Base-by-base conservation (phyloP, 176 grass and related monocot genomes). In the Avena insularis region DNA sequence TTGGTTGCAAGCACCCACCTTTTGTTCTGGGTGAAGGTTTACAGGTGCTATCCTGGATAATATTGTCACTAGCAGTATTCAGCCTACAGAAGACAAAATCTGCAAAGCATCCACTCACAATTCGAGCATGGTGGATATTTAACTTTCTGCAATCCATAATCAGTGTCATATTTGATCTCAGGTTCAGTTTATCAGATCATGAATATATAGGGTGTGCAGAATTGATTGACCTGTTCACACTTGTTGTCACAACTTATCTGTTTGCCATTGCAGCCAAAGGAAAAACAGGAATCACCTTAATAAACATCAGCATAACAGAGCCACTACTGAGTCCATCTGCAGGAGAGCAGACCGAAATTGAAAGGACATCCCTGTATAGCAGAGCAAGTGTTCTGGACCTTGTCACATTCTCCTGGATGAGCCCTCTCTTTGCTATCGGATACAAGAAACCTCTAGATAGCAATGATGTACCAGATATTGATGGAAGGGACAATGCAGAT, bases 391-490 rank as follows among this genome's bases (percentile, higher is more conserved):
- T 93, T 84, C 58, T 83, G 38, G 90, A 94, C 69, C 89, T 96
- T 10, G 87, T 99, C 54, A 99, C 97, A 13, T 96, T 96, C 85
- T 96, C 97, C 77, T 99, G 97, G 97, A 90, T 99, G 88, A 94
- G 82, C 69, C 97, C 97, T 72, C 74, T 99, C 12, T 99, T 99
- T 90, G 62, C 25, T 75, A 87, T 45, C 10, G 97, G 97, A 91
- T 90, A 93, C 72, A 93, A 93, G 92, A 96, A 90, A 53, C 90
- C 97, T 87, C 77, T 99, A 79, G 97, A 96, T 43, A 90, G 88
- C 48, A 82, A 89, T 90, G 92, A 96, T 33, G 87, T 99, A 36
- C 97, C 97, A 81, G 97, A 99, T 83, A 19, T 99, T 43, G 84
- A 91, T 85, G 81, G 40, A 65, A 94, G 83, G 71, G 97, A 99